These are phyloP conservation scores for Blastocrithidia nonstop DNA, from an alignment of 208 protist genomes.

Conservation along the genomic window DNA sequence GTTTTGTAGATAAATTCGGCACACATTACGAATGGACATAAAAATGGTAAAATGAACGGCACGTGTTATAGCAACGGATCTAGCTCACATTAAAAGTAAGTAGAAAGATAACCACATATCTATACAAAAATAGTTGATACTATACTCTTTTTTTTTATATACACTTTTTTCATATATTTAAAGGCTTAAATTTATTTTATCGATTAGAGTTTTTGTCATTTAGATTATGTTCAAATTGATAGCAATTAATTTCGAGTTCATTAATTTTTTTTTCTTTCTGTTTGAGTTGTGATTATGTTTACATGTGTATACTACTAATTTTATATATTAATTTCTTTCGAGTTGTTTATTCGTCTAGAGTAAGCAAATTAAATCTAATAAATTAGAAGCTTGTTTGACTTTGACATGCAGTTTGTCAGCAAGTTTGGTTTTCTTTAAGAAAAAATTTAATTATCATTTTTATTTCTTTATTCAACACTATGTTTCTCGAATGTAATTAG, in stretches of 20 bases:
- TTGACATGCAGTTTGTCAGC: background rate
- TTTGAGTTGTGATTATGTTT: too few species aligned
- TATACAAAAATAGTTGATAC: too few species aligned
- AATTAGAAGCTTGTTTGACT: background rate
- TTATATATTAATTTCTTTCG: background rate
- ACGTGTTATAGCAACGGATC: background rate
- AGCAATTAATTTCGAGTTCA: too few species aligned
- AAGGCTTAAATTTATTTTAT: background rate
- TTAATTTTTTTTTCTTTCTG: too few species aligned
- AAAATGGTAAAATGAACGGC: background rate
- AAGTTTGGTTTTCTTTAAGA: background rate
- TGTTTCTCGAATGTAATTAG: background rate
- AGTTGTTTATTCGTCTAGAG: background rate
- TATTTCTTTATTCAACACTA: background rate
- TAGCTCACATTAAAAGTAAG: background rate
- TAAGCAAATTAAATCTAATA: background rate
- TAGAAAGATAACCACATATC: background rate
- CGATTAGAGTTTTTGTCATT: background rate
- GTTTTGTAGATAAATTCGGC: too few species aligned
- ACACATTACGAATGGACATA: too few species aligned
- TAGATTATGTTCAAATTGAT: too few species aligned
- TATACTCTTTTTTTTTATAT: too few species aligned
- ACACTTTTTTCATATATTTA: background rate
- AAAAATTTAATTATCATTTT: background rate
- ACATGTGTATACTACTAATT: too few species aligned